Percentiles rank a stretch among this genome's conserved stretches.
phyloP scores from a whole-genome alignment of 2,329 filamentous ascomycete genomes.

The Diaporthe velutina region DNA sequence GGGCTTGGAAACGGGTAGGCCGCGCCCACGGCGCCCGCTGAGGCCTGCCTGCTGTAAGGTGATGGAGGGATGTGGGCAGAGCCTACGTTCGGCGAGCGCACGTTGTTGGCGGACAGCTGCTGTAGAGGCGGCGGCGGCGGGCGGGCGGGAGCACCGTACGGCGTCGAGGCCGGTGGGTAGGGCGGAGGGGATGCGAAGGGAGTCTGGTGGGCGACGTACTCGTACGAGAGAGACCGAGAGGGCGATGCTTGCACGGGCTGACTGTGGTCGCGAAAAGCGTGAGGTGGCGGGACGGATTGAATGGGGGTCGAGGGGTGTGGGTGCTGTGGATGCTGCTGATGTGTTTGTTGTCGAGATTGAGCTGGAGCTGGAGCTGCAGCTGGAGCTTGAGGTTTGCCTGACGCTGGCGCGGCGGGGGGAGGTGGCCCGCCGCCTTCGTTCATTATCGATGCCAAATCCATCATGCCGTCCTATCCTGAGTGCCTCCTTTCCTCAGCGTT shows the following conservation, averaged over 20 bases:
- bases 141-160: slow-evolving; percentile 53
- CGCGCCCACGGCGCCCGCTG: slow-evolving; percentile 58
- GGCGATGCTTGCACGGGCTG: slow-evolving; percentile 64
- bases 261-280: slow-evolving; percentile 65
- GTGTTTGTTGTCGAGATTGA: slow-evolving; percentile 41
- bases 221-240: slow-evolving; percentile 58
- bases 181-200: slow-evolving; percentile 45
- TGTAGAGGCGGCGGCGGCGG: slow-evolving; percentile 61
- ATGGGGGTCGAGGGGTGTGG: slow-evolving; percentile 52
- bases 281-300: slow-evolving; percentile 56
- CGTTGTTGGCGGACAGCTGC: slow-evolving; percentile 57
- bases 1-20: slow-evolving; percentile 64
- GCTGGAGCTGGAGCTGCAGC: slow-evolving; percentile 34
- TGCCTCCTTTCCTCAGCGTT: slow-evolving; percentile 9
- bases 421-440: slow-evolving; percentile 62
- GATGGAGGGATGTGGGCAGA: slow-evolving; percentile 58
- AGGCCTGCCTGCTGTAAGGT: slow-evolving; percentile 66
- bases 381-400: slow-evolving; percentile 42
- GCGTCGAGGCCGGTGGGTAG: slow-evolving; percentile 46
- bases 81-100: slow-evolving; percentile 63
- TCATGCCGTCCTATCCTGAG: slow-evolving; percentile 42
- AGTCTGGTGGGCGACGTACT: slow-evolving; percentile 54
- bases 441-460: slow-evolving; percentile 69
- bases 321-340: slow-evolving; percentile 45
- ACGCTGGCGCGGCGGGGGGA: slow-evolving; percentile 48